Conservation (phyloP, 441 rosid species). For the Adansonia madagascariensis region DNA sequence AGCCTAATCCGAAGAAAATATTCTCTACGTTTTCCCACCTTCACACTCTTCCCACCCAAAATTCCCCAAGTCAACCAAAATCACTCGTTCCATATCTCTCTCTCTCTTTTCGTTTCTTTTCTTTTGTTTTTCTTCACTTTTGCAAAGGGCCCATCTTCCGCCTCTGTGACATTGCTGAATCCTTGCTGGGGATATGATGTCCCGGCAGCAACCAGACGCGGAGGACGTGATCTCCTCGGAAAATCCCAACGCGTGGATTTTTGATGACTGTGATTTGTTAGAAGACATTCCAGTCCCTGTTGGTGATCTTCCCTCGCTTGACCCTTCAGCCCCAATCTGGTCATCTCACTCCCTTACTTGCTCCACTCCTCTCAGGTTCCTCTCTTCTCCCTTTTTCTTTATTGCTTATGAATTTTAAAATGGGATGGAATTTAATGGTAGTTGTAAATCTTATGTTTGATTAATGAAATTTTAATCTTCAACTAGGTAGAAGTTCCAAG, state of each 20-base stretch:
- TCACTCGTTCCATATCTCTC: slow-evolving; percentile 33
- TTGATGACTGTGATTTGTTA: slow-evolving; percentile 45
- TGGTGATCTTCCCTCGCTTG: slow-evolving; percentile 46
- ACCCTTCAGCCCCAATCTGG: slow-evolving; percentile 41
- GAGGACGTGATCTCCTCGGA: slow-evolving; percentile 43
- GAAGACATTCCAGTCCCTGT: slow-evolving; percentile 51
- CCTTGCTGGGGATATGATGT: neutral
- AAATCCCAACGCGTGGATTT: slow-evolving; percentile 46
- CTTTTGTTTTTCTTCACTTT: neutral
- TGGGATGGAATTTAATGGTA: neutral
- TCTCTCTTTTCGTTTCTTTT: slow-evolving; percentile 6
- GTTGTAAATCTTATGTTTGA: neutral
- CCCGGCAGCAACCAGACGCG: slow-evolving; percentile 15
- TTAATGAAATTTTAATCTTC: neutral
- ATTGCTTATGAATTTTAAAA: neutral
- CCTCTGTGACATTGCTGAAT: neutral
- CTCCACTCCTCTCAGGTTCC: slow-evolving; percentile 43
- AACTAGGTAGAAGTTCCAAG: neutral
- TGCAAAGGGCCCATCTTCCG: neutral
- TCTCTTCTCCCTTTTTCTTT: neutral
- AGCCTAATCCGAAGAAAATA: slow-evolving; percentile 12
- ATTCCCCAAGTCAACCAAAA: slow-evolving; percentile 26
- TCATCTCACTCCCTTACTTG: slow-evolving; percentile 38
- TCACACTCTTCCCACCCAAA: slow-evolving; percentile 26
- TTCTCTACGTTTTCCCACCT: slow-evolving; percentile 12